Percentiles rank a stretch among this genome's conserved stretches.
Evolutionary conservation across 495 filamentous ascomycete species (phyloP).

Genomic region (Aspergillus kassunensis): DNA sequence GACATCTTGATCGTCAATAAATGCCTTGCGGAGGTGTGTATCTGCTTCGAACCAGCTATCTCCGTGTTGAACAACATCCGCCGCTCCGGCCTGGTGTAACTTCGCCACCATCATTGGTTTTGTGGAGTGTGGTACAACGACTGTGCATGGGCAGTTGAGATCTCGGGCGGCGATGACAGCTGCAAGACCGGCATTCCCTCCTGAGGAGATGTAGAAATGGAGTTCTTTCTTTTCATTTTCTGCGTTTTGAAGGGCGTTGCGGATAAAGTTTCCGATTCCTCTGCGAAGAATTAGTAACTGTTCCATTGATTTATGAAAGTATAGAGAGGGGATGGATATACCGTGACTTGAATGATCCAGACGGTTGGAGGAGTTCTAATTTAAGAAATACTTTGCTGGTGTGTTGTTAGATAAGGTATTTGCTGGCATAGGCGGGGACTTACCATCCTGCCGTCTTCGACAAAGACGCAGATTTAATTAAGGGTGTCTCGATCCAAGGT

Average conservation of each 20-base stretch:
- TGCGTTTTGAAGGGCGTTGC: conserved; percentile 39
- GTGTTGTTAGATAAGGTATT: background rate
- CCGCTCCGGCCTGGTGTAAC: conserved; percentile 60
- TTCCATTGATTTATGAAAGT: too few species aligned
- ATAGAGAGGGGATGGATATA: conserved; percentile 19
- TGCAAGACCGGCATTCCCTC: conserved; percentile 91
- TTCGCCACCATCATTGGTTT: conserved; percentile 66
- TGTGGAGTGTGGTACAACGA: conserved; percentile 71
- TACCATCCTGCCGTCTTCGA: conserved; percentile 70
- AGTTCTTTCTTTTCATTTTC: conserved; percentile 31
- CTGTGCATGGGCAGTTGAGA: conserved; percentile 61
- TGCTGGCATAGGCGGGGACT: conserved; percentile 6
- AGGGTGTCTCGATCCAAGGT: conserved; percentile 69
- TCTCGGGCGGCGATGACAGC: conserved; percentile 68
- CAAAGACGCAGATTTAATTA: conserved; percentile 62
- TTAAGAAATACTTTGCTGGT: conserved; percentile 78
- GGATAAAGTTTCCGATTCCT: conserved; percentile 76
- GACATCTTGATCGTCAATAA: conserved; percentile 41
- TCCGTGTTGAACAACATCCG: conserved; percentile 67
- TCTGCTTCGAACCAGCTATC: conserved; percentile 76
- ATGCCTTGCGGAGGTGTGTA: conserved; percentile 53
- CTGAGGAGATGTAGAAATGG: conserved; percentile 83
- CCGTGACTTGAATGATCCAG: conserved; percentile 90
- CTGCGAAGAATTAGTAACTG: conserved; percentile 24
- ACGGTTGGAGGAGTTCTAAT: conserved; percentile 83